phyloP scores from a whole-genome alignment of 192 early-diverging fungal genomes.

The Gamsiella multidivaricata region DNA sequence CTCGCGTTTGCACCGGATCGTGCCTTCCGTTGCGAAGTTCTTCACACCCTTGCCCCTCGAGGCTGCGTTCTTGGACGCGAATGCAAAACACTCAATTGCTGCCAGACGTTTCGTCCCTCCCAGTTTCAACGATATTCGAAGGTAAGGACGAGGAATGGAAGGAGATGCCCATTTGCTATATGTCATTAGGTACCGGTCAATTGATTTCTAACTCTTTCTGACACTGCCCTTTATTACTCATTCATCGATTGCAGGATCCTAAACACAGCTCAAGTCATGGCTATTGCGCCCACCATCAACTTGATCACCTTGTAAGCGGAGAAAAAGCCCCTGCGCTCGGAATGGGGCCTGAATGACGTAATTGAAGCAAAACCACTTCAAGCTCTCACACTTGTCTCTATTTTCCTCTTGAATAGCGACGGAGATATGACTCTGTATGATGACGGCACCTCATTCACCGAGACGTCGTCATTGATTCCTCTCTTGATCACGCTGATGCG shows the following conservation, averaged over 20 bases:
- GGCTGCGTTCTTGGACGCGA: slow-evolving; percentile 75
- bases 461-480: slow-evolving; percentile 70
- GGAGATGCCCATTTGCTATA: neutral
- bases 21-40: slow-evolving; percentile 85
- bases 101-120: slow-evolving; percentile 87
- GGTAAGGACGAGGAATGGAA: too few relatives aligned
- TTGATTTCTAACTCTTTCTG: too few relatives aligned
- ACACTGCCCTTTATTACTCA: too few relatives aligned
- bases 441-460: slow-evolving; percentile 86
- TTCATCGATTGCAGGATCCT: slow-evolving; percentile 66
- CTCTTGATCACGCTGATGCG: slow-evolving; percentile 77
- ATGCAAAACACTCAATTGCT: slow-evolving; percentile 75
- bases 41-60: slow-evolving; percentile 85
- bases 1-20: slow-evolving; percentile 80
- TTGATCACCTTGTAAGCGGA: slow-evolving; percentile 84
- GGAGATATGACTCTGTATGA: slow-evolving; percentile 96
- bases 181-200: neutral
- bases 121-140: slow-evolving; percentile 91
- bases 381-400: neutral
- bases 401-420: slow-evolving; percentile 61
- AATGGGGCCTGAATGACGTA: too few relatives aligned
- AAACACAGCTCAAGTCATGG: slow-evolving; percentile 88
- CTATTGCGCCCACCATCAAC: slow-evolving; percentile 75
- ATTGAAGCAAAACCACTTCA: neutral
- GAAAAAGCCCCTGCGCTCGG: neutral